Evolutionary conservation across 495 filamentous ascomycete genomes (phyloP), one percentile per base, ranked within the genome.

Genomic region (Sabuloglossum arenarium): DNA sequence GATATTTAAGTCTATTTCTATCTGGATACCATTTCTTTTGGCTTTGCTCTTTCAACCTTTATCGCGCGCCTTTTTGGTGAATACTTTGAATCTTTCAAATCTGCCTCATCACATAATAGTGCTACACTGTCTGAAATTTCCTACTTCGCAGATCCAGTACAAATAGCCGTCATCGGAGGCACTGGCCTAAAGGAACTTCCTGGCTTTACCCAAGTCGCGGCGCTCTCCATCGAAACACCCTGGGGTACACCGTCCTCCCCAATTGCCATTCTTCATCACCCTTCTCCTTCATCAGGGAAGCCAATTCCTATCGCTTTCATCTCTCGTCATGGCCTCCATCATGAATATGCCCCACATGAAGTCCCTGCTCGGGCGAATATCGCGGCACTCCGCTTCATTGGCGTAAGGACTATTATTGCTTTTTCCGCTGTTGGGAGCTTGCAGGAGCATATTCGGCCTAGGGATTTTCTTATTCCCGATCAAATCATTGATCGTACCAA

Each of bases 401-500:
- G 91, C 61, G 91, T 97, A 27, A 81, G 86, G 60, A 81, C 78
- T 63, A 77, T 95, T 67, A 84, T 99, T 65, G 87, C 90, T 55
- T 97, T 97, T 76, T 86, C 82, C 59, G 91, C 93, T 55, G 91
- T 99, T 64, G 91, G 91, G 59, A 89, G 84, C 65, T 73, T 99
- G 63, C 84, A 81, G 63, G 90, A 94, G 70, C 78, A 85, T 61
- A 89, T 99, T 67, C 81, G 80, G 69, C 91, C 91, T 50, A 81
- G 89, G 63, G 93, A 99, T 71, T 99, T 99, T 66, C 84, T 96
- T 34, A 75, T 99, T 14, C 89, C 88, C 16, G 87, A 94, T 68
- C 91, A 96, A 73, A 79, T 97, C 67, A 94, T 97, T 68, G 91
- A 99, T 70, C 87, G 91, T 59, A 99, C 91, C 61, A 96, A 94